Conservation (phyloP, 768 basidiomycete species). For the Pleurotus pulmonarius region DNA sequence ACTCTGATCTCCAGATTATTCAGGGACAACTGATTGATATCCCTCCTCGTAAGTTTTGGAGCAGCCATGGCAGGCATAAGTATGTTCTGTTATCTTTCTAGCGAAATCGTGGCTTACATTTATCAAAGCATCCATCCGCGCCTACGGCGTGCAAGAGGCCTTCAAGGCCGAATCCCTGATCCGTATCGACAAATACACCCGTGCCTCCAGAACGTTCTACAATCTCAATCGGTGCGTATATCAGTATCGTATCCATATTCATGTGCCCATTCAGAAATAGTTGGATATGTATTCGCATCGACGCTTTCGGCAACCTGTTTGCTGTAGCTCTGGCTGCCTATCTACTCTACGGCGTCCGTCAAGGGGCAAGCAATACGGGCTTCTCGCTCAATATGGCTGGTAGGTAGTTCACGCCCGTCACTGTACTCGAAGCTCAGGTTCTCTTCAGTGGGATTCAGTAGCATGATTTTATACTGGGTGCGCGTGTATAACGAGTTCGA, state of each 20-base stretch:
- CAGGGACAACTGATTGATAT: conserved; percentile 22
- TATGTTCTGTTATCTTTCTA: conserved; percentile 10
- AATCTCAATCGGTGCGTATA: conserved; percentile 33
- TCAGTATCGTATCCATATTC: conserved; percentile 24
- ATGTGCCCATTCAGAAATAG: conserved; percentile 1
- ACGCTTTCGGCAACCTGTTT: conserved; percentile 43
- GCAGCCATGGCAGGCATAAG: conserved; percentile 42
- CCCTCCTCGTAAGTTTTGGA: conserved; percentile 25
- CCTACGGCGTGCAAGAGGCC: conserved; percentile 41
- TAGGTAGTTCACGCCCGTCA: background rate
- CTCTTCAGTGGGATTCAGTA: conserved; percentile 39
- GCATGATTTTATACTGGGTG: conserved; percentile 37
- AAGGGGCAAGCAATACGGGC: conserved; percentile 28
- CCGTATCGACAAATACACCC: conserved; percentile 38
- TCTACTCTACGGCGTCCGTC: conserved; percentile 30
- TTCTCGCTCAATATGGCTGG: conserved; percentile 40
- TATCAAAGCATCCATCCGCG: conserved; percentile 34
- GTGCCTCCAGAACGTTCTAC: conserved; percentile 31
- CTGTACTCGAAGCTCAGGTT: background rate
- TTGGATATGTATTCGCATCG: conserved; percentile 33
- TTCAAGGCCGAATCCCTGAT: conserved; percentile 30
- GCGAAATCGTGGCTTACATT: background rate
- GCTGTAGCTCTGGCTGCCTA: conserved; percentile 39
- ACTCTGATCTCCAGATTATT: conserved; percentile 19
- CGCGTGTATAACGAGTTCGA: conserved; percentile 27